A percentile compares a stretch with the other conserved stretches of the same genome.
Conservation (phyloP, 140 eudicot species). For the Oenanthe javanica region DNA sequence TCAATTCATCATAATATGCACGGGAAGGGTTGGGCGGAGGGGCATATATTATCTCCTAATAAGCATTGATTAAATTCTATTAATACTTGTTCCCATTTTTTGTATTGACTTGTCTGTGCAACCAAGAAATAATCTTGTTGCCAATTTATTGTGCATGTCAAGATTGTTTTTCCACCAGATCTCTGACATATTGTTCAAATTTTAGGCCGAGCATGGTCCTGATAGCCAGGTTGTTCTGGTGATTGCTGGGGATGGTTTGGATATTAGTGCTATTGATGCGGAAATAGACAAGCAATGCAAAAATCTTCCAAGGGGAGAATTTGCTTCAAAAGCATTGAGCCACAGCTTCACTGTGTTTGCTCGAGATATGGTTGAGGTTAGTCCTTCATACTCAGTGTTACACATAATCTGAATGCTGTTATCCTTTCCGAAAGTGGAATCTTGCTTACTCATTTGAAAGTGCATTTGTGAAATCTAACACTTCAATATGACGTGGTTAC, state of each 20-base stretch:
- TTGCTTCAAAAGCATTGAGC: constrained; percentile 78
- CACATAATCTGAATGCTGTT: not conserved
- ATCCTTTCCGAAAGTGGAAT: not conserved
- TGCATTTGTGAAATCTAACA: not conserved
- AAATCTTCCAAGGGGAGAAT: constrained; percentile 83
- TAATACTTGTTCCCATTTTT: not conserved
- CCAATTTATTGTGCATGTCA: not conserved
- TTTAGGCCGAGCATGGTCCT: constrained; percentile 99
- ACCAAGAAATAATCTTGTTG: not conserved
- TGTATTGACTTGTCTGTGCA: not conserved
- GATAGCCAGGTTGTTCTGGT: constrained; percentile 98
- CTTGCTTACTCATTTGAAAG: not conserved
- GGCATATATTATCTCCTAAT: not conserved
- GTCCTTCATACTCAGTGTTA: constrained; percentile 11
- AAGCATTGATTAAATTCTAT: not conserved
- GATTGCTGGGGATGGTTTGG: constrained; percentile 79
- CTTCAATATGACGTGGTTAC: not conserved
- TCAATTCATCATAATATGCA: not conserved
- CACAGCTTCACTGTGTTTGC: constrained; percentile 93
- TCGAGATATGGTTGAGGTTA: constrained; percentile 92
- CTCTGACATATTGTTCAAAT: constrained; percentile 16
- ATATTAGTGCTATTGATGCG: constrained; percentile 54
- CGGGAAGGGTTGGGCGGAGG: not conserved
- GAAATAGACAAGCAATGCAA: constrained; percentile 75
- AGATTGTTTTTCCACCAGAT: not conserved